Conservation (phyloP, 352 stramenopile species). For the Phytophthora pseudosyringae region DNA sequence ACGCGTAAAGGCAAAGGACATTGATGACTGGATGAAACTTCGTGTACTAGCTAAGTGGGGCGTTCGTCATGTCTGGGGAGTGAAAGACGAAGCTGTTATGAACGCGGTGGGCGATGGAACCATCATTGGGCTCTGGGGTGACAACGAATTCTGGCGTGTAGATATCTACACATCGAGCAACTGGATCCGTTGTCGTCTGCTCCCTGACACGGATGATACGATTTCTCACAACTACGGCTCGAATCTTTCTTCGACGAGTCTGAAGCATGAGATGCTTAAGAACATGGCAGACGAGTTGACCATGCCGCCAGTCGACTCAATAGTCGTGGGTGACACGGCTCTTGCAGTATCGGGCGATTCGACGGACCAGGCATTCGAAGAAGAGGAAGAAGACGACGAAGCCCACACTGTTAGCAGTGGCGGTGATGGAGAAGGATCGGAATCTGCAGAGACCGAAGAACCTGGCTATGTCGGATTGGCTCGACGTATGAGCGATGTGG, state of each 20-base stretch:
- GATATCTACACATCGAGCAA: slow-evolving; percentile 90
- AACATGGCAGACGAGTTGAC: slow-evolving; percentile 44
- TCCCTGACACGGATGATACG: slow-evolving; percentile 83
- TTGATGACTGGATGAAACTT: slow-evolving; percentile 89
- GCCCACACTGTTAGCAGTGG: slow-evolving; percentile 31
- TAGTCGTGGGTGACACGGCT: slow-evolving; percentile 42
- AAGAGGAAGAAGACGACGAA: slow-evolving; percentile 56
- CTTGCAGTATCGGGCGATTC: slow-evolving; percentile 28
- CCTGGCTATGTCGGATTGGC: slow-evolving; percentile 39
- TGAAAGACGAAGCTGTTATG: slow-evolving; percentile 32
- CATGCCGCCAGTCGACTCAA: slow-evolving; percentile 43
- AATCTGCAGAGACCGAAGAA: slow-evolving; percentile 33
- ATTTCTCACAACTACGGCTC: slow-evolving; percentile 54
- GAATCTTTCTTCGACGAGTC: slow-evolving; percentile 32
- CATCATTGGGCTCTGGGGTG: slow-evolving; percentile 46
- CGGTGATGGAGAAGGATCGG: slow-evolving; percentile 41
- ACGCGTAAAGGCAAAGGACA: slow-evolving; percentile 85
- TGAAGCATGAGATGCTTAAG: slow-evolving; percentile 42
- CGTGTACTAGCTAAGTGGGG: slow-evolving; percentile 81
- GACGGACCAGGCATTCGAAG: slow-evolving; percentile 44
- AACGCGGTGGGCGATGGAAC: slow-evolving; percentile 32
- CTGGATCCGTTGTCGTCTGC: slow-evolving; percentile 82
- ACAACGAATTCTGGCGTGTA: slow-evolving; percentile 83
- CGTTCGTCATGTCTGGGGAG: slow-evolving; percentile 78
- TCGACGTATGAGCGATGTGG: slow-evolving; percentile 39